These are phyloP conservation scores for Aspergillus sp. DNA, from an alignment of 2,329 filamentous ascomycete genomes.

Conservation along the genomic window DNA sequence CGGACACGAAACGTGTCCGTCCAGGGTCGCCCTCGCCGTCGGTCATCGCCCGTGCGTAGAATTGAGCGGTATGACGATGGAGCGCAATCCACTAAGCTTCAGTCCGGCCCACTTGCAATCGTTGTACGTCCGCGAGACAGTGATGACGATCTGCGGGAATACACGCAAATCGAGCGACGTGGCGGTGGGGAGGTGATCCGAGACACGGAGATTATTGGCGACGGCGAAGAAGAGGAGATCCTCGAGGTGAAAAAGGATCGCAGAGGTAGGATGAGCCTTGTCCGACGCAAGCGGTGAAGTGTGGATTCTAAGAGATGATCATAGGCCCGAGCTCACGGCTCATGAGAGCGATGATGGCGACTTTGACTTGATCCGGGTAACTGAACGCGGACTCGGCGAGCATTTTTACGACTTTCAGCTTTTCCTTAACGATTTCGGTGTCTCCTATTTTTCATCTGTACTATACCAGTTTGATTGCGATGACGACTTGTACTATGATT, in stretches of 20 bases:
- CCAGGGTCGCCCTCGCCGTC: slow-evolving; percentile 34
- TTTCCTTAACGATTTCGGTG: slow-evolving; percentile 11
- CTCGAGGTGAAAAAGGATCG: slow-evolving; percentile 77
- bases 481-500: slow-evolving; percentile 4
- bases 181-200: slow-evolving; percentile 38
- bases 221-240: slow-evolving; percentile 54
- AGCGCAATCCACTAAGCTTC: slow-evolving; percentile 37
- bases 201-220: slow-evolving; percentile 37
- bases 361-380: slow-evolving; percentile 59
- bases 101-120: slow-evolving; percentile 52
- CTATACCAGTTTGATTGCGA: slow-evolving; percentile 5
- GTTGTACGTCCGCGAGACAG: slow-evolving; percentile 51
- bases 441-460: slow-evolving; percentile 3
- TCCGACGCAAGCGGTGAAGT: slow-evolving; percentile 26
- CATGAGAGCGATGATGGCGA: slow-evolving; percentile 70
- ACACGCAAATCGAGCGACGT: slow-evolving; percentile 65
- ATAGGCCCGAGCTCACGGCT: slow-evolving; percentile 65
- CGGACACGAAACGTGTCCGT: slow-evolving; percentile 41
- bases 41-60: slow-evolving; percentile 41
- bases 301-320: slow-evolving; percentile 18
- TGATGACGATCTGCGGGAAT: slow-evolving; percentile 68
- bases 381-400: background rate
- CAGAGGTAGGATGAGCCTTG: slow-evolving; percentile 80
- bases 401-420: slow-evolving; percentile 4
- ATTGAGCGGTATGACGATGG: slow-evolving; percentile 37